phyloP scores from a whole-genome alignment of 176 grass and related monocot species.

The Elaeis guineensis region DNA sequence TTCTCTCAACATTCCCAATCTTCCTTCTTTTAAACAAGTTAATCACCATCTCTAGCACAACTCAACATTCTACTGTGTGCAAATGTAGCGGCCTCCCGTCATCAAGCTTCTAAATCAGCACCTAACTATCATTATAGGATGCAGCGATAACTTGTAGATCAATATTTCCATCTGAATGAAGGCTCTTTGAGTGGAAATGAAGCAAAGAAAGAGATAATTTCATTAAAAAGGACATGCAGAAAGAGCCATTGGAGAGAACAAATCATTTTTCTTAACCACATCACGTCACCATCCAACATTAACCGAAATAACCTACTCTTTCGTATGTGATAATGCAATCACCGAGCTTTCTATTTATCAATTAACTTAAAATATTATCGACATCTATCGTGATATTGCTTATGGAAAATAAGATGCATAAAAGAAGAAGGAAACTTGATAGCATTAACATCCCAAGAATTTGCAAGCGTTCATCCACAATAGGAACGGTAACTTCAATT shows the following conservation, averaged over 20 bases:
- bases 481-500: constrained; percentile 72
- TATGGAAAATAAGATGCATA: neutral
- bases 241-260: too few relatives aligned
- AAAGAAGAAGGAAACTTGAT: neutral
- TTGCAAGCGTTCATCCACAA: constrained; percentile 56
- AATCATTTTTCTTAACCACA: too few relatives aligned
- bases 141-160: constrained; percentile 63
- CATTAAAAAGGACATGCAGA: neutral
- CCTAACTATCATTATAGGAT: constrained; percentile 75
- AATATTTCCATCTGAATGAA: constrained; percentile 50
- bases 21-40: constrained; percentile 40
- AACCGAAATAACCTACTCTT: too few relatives aligned
- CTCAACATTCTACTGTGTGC: constrained; percentile 42
- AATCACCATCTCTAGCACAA: constrained; percentile 11
- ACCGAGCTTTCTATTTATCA: too few relatives aligned
- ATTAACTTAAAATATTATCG: too few relatives aligned
- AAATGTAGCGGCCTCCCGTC: constrained; percentile 49
- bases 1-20: constrained; percentile 67
- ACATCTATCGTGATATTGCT: too few relatives aligned
- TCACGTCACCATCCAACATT: too few relatives aligned
- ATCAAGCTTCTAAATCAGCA: constrained; percentile 69
- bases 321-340: too few relatives aligned
- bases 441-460: constrained; percentile 54
- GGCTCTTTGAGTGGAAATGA: constrained; percentile 58
- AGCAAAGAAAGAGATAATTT: constrained; percentile 15